Base-by-base conservation (phyloP, 805 yeast species). In the Pichia manshurica region DNA sequence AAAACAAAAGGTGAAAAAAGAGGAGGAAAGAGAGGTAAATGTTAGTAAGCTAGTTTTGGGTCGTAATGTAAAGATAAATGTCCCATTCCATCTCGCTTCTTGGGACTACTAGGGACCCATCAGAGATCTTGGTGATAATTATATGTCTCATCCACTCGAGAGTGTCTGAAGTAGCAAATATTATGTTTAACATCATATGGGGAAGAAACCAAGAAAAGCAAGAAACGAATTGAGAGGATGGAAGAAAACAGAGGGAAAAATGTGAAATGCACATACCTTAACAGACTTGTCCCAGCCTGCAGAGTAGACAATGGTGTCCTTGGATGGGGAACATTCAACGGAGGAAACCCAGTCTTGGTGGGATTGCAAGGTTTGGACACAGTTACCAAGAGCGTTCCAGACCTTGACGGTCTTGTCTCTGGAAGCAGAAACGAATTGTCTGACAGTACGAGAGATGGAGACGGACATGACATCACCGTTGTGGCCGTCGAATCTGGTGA, bases 111-210 rank as follows among this genome's bases (percentile, higher is more conserved):
- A n/a, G 29, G 10, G 10, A 25, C 23, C 61, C 66, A 82, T 90
- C 97, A 90, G 97, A 86, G 96, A 89, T 89, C 96, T 87, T 89
- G 96, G 96, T 89, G 97, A 84, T 81, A 75, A 75, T 68, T 68
- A 70, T 75, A 82, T 83, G 96, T 91, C 97, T 93, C 99, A 91
- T 88, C 81, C 93, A 85, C 59, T 72, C 62, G 71, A 73, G 58
- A 66, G 61, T 84, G 88, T 91, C 99, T 79, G 97, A 91, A 91
- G 99, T 91, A 91, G 99, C 99, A 91, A 91, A 93, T 93, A 91
- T 84, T 46, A 46, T 68, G 64, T 61, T 57, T 62, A 48, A 71
- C 95, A 87, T 87, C 96, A 87, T 78, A 64, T 78, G 69, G 65
- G 62, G n/a, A n/a, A n/a, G n/a, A n/a, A n/a, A n/a, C n/a, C n/a